A percentile compares a stretch with the other conserved stretches of the same genome.
Evolutionary conservation across 1,284 basidiomycete species (phyloP).

Genomic region (Pterula multifida): DNA sequence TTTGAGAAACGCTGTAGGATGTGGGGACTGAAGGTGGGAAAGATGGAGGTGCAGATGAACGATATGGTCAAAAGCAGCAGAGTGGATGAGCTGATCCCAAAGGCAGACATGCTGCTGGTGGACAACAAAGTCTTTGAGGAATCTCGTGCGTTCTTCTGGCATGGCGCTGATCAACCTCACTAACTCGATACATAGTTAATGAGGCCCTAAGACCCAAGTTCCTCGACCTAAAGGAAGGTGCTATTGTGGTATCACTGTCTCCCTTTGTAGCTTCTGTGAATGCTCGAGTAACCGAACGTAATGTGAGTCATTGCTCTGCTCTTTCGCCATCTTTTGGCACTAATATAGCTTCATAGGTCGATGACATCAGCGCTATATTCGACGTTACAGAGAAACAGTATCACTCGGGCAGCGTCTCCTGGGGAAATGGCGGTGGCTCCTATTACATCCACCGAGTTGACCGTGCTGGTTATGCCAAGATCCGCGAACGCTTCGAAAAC

Average conservation of each 20-base stretch:
- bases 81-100: slow-evolving; percentile 45
- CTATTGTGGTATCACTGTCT: slow-evolving; percentile 62
- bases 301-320: slow-evolving; percentile 30
- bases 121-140: slow-evolving; percentile 73
- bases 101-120: slow-evolving; percentile 66
- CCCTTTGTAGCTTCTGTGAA: slow-evolving; percentile 55
- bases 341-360: slow-evolving; percentile 29
- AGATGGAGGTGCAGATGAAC: slow-evolving; percentile 60
- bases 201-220: slow-evolving; percentile 63
- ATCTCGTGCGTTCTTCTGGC: slow-evolving; percentile 34
- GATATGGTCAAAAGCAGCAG: slow-evolving; percentile 56
- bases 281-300: slow-evolving; percentile 60
- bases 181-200: slow-evolving; percentile 39
- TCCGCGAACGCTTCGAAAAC: slow-evolving; percentile 39
- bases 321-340: not conserved
- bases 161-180: slow-evolving; percentile 1
- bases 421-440: slow-evolving; percentile 53
- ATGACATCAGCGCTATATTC: slow-evolving; percentile 67
- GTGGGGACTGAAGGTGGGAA: slow-evolving; percentile 62
- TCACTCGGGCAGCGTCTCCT: slow-evolving; percentile 60
- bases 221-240: slow-evolving; percentile 69
- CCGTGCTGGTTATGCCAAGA: slow-evolving; percentile 50
- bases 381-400: slow-evolving; percentile 58
- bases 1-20: slow-evolving; percentile 53
- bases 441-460: slow-evolving; percentile 70